Evolutionary conservation across 805 yeast genomes (phyloP).

Genomic region (Jamesozyma jinghongensis): DNA sequence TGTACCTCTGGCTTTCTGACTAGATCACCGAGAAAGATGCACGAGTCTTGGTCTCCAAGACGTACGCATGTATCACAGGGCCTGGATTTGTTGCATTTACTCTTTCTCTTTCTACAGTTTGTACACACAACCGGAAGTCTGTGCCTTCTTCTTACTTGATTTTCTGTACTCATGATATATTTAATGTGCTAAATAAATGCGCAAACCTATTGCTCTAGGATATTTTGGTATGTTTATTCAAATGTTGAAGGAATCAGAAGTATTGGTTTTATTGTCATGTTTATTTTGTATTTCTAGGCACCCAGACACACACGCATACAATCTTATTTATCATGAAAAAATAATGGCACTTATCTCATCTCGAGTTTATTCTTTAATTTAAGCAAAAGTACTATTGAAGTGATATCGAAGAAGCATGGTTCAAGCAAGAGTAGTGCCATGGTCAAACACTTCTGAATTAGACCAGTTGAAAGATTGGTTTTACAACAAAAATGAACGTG

Average conservation of each 20-base stretch:
- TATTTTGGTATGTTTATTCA: neutral
- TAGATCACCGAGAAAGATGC: conserved; percentile 8
- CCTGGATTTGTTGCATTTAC: conserved; percentile 22
- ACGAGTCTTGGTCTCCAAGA: conserved; percentile 15
- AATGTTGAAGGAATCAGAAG: neutral
- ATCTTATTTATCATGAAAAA: too few relatives aligned
- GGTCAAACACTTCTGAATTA: conserved; percentile 37
- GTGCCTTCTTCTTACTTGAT: conserved; percentile 11
- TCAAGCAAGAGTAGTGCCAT: conserved; percentile 31
- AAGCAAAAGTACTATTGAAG: too few relatives aligned
- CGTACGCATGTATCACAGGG: conserved; percentile 24
- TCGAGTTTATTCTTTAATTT: too few relatives aligned
- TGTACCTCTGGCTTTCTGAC: too few relatives aligned
- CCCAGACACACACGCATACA: too few relatives aligned
- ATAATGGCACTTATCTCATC: neutral
- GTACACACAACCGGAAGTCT: conserved; percentile 26
- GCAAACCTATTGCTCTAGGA: neutral
- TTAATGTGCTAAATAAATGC: too few relatives aligned
- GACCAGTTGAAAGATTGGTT: conserved; percentile 42
- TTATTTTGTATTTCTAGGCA: too few relatives aligned
- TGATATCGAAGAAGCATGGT: conserved; percentile 8
- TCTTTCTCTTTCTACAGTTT: conserved; percentile 28
- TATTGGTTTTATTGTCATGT: neutral
- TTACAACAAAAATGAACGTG: conserved; percentile 32
- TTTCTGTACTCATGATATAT: neutral